Evolutionary conservation across 192 early-diverging fungal species (phyloP).

Genomic region (Podila epicladia): DNA sequence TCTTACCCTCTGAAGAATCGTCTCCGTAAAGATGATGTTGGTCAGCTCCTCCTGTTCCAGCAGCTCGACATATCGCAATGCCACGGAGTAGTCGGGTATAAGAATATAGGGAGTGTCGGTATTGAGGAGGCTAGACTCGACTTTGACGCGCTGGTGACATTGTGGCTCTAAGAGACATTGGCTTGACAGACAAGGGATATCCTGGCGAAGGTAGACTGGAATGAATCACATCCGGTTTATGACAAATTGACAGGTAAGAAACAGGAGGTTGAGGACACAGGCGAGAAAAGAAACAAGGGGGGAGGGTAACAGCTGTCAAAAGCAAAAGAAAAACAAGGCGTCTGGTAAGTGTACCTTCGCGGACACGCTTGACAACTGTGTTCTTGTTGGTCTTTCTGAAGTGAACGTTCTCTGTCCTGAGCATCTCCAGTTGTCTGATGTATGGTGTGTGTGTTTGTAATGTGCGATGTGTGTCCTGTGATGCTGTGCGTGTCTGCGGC

Average conservation of each 20-base stretch:
- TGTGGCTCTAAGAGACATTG: slow-evolving; percentile 47
- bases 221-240: not conserved
- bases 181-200: slow-evolving; percentile 65
- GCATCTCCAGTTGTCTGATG: slow-evolving; percentile 4
- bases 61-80: slow-evolving; percentile 73
- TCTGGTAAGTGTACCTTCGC: slow-evolving; percentile 54
- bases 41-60: slow-evolving; percentile 71
- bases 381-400: slow-evolving; percentile 62
- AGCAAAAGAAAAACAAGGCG: not conserved
- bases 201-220: slow-evolving; percentile 64
- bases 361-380: slow-evolving; percentile 60
- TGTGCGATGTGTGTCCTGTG: not conserved
- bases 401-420: slow-evolving; percentile 45
- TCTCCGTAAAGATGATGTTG: slow-evolving; percentile 77
- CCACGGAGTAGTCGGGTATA: slow-evolving; percentile 64
- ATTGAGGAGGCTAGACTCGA: slow-evolving; percentile 51
- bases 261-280: not conserved
- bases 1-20: slow-evolving; percentile 63
- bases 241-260: not conserved
- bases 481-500: not conserved
- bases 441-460: not conserved
- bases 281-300: not conserved
- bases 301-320: slow-evolving; percentile 3
- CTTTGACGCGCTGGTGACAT: slow-evolving; percentile 39
- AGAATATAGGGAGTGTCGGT: slow-evolving; percentile 53